Base-by-base conservation (phyloP, 2,329 filamentous ascomycete genomes). In the Thielaviopsis euricoi region DNA sequence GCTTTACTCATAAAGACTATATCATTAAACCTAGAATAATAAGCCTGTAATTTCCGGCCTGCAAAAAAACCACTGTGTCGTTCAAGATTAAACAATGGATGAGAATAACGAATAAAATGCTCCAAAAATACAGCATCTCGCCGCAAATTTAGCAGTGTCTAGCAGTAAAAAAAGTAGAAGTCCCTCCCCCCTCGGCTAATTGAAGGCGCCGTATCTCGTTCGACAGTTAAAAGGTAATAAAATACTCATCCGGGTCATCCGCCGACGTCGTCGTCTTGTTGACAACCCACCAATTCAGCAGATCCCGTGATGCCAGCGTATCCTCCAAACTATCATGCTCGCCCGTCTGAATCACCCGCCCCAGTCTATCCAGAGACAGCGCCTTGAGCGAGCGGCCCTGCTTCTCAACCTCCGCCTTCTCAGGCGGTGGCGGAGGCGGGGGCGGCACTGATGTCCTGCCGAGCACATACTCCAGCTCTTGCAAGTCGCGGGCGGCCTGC, bases 241-340 rank as follows among this genome's bases (percentile, higher is more conserved):
- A 9, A 7, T 49, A 40, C 10, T 26, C 22, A 21, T 15, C 33
- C 25, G 57, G 48, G 33, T 46, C 53, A n/a, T 55, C n/a, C 15
- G 49, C 23, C 10, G 12, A 19, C 6, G 53, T 23, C 13, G 40
- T 23, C 23, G 49, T 52, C 53, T 50, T 53, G 29, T 62, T 58
- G 10, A 52, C 48, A 43, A 70, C 61, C 55, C 70, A 68, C 70
- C 71, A 74, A 52, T 70, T 64, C 4, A 70, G 64, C 40, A 76
- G 58, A 59, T 75, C 72, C 13, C 74, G 64, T 3, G 69, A 67
- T 0, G 73, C 73, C 52, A 73, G 61, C 4, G 73, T 72, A 60
- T 76, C 74, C 61, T 76, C 73, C 17, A 74, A 52, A 56, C 71
- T 75, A 61, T 75, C 71, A 57, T 75, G 73, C 9, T 64, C 64